phyloP scores from a whole-genome alignment of 1,284 basidiomycete genomes.

The Cutaneotrichosporon sp. region DNA sequence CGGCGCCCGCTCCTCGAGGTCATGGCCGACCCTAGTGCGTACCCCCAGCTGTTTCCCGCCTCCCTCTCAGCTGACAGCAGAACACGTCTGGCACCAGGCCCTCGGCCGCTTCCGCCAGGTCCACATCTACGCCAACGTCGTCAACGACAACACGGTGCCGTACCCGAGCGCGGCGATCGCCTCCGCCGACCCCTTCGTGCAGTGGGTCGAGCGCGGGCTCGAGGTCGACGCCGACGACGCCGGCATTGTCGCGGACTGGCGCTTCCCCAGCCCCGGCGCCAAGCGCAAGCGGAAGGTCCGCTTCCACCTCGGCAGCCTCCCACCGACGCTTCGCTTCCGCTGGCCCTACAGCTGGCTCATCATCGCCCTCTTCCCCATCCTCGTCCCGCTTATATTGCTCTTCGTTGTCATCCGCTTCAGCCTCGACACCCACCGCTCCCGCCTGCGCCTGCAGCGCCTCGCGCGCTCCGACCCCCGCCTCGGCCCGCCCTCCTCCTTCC shows the following conservation, averaged over 20 bases:
- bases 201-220: constrained; percentile 63
- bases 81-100: constrained; percentile 74
- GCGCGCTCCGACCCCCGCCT: constrained; percentile 20
- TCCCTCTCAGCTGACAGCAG: constrained; percentile 57
- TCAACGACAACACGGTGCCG: constrained; percentile 78
- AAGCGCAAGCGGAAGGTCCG: constrained; percentile 22
- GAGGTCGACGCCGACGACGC: constrained; percentile 59
- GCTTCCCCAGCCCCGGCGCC: constrained; percentile 12
- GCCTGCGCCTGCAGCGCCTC: constrained; percentile 37
- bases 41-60: too few relatives aligned
- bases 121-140: constrained; percentile 79
- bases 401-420: constrained; percentile 38
- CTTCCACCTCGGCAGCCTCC: constrained; percentile 55
- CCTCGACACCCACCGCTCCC: constrained; percentile 38
- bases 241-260: constrained; percentile 26
- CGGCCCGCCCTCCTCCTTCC: too few relatives aligned
- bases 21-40: constrained; percentile 76
- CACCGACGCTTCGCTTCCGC: constrained; percentile 63
- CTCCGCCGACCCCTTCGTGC: constrained; percentile 66
- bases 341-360: constrained; percentile 75
- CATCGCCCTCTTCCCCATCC: constrained; percentile 65
- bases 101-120: constrained; percentile 69
- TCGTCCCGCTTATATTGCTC: constrained; percentile 55
- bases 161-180: constrained; percentile 77
- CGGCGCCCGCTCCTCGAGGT: constrained; percentile 74